Evolutionary conservation across 2,329 filamentous ascomycete genomes (phyloP), one percentile per base, ranked within the genome.

Genomic region (Exophiala sp.): DNA sequence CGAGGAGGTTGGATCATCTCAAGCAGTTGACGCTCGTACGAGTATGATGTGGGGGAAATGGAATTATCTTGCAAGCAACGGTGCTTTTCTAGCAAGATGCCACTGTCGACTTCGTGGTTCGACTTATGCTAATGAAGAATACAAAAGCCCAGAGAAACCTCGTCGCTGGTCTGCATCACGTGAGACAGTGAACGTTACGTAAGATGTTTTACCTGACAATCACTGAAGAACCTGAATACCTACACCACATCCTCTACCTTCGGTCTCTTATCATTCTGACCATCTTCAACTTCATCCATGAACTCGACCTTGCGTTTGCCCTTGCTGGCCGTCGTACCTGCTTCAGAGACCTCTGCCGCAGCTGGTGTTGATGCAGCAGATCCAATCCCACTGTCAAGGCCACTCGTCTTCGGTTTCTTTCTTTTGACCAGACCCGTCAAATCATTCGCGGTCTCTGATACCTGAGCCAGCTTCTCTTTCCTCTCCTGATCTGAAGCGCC

Each of bases 391-490:
- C 57, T 60, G 10, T 56, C 47, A 11, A 50, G 52, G 5, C 52
- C 57, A 40, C 51, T 55, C 14, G 16, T 43, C 41, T 64, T 65
- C n/a, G 63, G 64, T 54, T 73, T 71, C 69, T 81, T 81, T 65
- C 75, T 80, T 56, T 80, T 80, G 5, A 86, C 78, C 47, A 86
- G 68, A 1, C 78, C 75, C 12, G 75, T 80, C 5, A 86, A 70
- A 65, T 86, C 83, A 44, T 79, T 85, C 5, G 83, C 83, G 11
- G 69, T 70, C 61, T 77, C 76, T 1, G 77, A 78, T 9, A 76
- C 81, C 57, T 82, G 76, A 18, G 79, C 76, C 20, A 85, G 69
- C 47, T 75, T 72, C 14, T 76, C 75, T 57, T 78, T 74, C 62
- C 82, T 77, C 43, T 79, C 75, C 2, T 71, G 72, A 29, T 77